These are phyloP conservation scores for Wickerhamiella galacta DNA, from an alignment of 805 yeast species.

Conservation along the genomic window DNA sequence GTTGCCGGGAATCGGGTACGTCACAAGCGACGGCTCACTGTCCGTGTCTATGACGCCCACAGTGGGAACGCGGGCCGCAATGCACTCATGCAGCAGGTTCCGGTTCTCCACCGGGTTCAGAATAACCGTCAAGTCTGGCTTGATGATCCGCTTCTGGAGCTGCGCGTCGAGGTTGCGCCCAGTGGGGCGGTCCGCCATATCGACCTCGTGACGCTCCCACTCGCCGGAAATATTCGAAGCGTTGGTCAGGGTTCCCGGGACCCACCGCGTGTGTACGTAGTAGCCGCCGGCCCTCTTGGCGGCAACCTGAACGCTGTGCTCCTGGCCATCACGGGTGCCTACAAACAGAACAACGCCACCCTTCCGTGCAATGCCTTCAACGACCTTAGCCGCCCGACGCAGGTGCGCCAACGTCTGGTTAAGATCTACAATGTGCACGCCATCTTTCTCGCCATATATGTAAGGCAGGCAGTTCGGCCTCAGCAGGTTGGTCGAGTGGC, in stretches of 20 bases:
- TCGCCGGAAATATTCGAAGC: slow-evolving; percentile 43
- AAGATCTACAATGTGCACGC: slow-evolving; percentile 79
- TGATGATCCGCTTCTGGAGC: slow-evolving; percentile 36
- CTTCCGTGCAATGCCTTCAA: slow-evolving; percentile 59
- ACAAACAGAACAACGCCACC: slow-evolving; percentile 79
- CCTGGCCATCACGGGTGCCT: slow-evolving; percentile 70
- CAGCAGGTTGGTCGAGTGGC: slow-evolving; percentile 59
- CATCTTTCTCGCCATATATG: slow-evolving; percentile 75
- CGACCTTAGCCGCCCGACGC: slow-evolving; percentile 71
- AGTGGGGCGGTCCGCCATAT: slow-evolving; percentile 54
- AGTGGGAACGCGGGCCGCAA: slow-evolving; percentile 70
- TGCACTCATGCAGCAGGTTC: slow-evolving; percentile 66
- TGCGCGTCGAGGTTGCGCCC: slow-evolving; percentile 36
- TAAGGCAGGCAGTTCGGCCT: slow-evolving; percentile 73
- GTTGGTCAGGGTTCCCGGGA: slow-evolving; percentile 88
- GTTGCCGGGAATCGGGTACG: slow-evolving; percentile 92
- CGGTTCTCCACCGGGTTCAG: slow-evolving; percentile 80
- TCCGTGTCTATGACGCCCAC: slow-evolving; percentile 90
- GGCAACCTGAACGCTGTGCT: slow-evolving; percentile 57
- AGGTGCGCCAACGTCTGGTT: slow-evolving; percentile 64
- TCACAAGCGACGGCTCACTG: slow-evolving; percentile 73
- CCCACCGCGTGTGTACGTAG: slow-evolving; percentile 75
- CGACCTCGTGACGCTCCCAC: slow-evolving; percentile 59
- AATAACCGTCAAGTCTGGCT: slow-evolving; percentile 78
- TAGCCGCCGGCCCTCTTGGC: slow-evolving; percentile 65